Conservation (phyloP, 257 asterid species). For the Scutellaria minor region DNA sequence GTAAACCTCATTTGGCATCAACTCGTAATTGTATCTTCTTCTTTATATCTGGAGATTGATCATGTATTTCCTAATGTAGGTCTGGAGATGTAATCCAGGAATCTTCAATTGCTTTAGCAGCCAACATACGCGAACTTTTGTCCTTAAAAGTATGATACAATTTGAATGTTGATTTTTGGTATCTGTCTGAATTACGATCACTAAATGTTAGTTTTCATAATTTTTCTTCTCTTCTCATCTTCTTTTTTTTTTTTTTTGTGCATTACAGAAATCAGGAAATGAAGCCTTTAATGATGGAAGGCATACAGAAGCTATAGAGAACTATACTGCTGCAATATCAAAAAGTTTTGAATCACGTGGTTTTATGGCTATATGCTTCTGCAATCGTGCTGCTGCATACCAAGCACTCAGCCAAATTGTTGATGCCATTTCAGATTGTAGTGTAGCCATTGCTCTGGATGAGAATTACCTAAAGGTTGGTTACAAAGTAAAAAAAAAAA, state of each 20-base stretch:
- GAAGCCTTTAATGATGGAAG: conserved; percentile 82
- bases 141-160: conserved; percentile 58
- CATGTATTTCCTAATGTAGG: conserved; percentile 47
- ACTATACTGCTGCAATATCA: conserved; percentile 80
- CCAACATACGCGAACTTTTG: conserved; percentile 76
- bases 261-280: conserved; percentile 81
- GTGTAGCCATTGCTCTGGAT: conserved; percentile 88
- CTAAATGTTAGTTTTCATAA: neutral
- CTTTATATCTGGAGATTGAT: conserved; percentile 38
- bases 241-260: conserved; percentile 14
- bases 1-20: conserved; percentile 46
- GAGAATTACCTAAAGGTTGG: conserved; percentile 79
- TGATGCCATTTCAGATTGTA: conserved; percentile 97
- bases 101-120: conserved; percentile 55
- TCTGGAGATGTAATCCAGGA: conserved; percentile 44
- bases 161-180: conserved; percentile 5
- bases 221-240: neutral
- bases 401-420: conserved; percentile 76
- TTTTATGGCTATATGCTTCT: conserved; percentile 90
- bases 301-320: conserved; percentile 81
- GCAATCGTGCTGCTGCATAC: conserved; percentile 98
- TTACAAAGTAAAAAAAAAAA: neutral
- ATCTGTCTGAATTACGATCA: neutral
- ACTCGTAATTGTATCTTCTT: conserved; percentile 27
- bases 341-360: conserved; percentile 78